Percentiles rank a stretch among this genome's conserved stretches.
Conservation (phyloP, 1,284 basidiomycete species). For the Fomitiporia mediterranea region DNA sequence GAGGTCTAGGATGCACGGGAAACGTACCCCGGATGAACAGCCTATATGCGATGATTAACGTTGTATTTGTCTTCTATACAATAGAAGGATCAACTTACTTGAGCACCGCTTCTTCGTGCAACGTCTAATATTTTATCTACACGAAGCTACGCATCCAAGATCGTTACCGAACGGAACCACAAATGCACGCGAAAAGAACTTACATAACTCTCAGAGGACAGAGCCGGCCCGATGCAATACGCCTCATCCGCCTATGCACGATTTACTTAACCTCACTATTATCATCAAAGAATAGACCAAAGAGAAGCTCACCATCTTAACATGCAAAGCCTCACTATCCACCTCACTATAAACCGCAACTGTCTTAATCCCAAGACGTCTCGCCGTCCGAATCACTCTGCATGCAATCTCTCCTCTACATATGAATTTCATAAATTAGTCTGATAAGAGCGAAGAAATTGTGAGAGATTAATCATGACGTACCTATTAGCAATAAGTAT, state of each 20-base stretch:
- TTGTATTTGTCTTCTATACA: not conserved
- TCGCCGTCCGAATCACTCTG: constrained; percentile 87
- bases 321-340: constrained; percentile 77
- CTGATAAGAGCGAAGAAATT: not conserved
- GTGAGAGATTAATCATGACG: constrained; percentile 9
- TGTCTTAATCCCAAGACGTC: constrained; percentile 81
- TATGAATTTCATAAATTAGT: not conserved
- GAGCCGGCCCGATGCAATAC: constrained; percentile 88
- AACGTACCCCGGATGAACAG: constrained; percentile 74
- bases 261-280: no score
- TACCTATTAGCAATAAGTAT: constrained; percentile 76
- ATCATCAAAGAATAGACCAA: not conserved
- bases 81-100: constrained; percentile 44
- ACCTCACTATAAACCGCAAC: constrained; percentile 89
- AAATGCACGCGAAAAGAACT: constrained; percentile 30
- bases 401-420: constrained; percentile 92
- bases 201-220: constrained; percentile 85
- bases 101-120: constrained; percentile 75
- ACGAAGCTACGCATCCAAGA: constrained; percentile 55
- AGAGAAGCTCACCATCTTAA: constrained; percentile 51
- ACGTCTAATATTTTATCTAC: constrained; percentile 88
- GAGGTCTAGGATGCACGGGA: not conserved
- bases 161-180: not conserved
- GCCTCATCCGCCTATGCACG: constrained; percentile 83
- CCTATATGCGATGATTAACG: constrained; percentile 36